Conservation (phyloP, 495 filamentous ascomycete genomes). For the Neurospora intermedia region DNA sequence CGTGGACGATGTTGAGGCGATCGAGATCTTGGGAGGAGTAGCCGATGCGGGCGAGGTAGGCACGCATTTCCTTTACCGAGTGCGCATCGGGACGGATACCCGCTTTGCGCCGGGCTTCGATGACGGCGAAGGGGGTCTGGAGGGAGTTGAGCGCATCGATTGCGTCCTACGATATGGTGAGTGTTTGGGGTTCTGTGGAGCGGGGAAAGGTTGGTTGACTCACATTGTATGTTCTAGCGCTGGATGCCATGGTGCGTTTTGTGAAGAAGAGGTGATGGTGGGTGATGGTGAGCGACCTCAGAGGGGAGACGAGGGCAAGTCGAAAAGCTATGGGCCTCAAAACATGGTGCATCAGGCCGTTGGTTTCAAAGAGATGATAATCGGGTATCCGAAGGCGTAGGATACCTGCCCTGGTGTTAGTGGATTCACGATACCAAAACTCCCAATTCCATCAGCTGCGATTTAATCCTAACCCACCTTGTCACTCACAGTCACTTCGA, state of each 20-base stretch:
- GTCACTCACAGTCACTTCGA: background rate
- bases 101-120: constrained; percentile 63
- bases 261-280: background rate
- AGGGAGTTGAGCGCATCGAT: constrained; percentile 79
- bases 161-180: constrained; percentile 48
- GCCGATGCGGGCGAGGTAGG: constrained; percentile 66
- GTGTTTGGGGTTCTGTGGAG: background rate
- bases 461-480: background rate
- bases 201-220: background rate
- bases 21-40: constrained; percentile 67
- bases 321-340: background rate
- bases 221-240: constrained; percentile 16
- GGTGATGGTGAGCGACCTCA: background rate
- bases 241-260: constrained; percentile 7
- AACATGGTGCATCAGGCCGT: background rate
- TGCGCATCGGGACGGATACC: constrained; percentile 55
- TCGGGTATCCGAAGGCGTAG: background rate
- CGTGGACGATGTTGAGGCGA: constrained; percentile 64
- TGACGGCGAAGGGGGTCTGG: constrained; percentile 72
- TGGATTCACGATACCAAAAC: background rate
- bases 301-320: background rate
- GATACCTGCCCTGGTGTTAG: background rate
- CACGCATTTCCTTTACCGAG: constrained; percentile 64
- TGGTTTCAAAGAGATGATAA: background rate
- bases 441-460: background rate